Evolutionary conservation across 2,329 filamentous ascomycete genomes (phyloP).

Genomic region (Septoria linicola): DNA sequence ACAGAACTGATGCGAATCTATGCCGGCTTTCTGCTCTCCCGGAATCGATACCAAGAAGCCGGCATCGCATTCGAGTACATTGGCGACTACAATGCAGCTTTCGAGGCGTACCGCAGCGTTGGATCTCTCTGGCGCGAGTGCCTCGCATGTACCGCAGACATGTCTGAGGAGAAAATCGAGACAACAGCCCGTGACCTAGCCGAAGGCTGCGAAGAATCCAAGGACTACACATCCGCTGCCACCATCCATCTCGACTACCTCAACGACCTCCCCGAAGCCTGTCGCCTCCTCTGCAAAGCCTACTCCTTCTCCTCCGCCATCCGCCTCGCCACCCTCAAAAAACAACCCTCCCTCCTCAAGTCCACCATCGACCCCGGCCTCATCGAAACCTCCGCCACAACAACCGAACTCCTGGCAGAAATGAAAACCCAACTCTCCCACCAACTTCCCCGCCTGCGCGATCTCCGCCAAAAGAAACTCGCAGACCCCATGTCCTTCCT

Average conservation of each 20-base stretch:
- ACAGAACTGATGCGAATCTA: constrained; percentile 72
- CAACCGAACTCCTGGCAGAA: constrained; percentile 89
- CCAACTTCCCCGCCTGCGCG: constrained; percentile 80
- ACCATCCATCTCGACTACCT: constrained; percentile 81
- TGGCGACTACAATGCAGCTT: constrained; percentile 69
- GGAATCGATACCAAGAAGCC: constrained; percentile 79
- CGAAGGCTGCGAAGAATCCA: constrained; percentile 76
- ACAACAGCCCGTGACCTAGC: constrained; percentile 73
- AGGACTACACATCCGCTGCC: constrained; percentile 78
- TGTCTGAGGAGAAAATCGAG: constrained; percentile 59
- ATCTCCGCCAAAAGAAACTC: constrained; percentile 76
- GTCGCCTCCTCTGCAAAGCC: constrained; percentile 79
- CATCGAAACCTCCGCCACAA: constrained; percentile 74
- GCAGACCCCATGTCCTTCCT: constrained; percentile 87
- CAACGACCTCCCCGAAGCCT: constrained; percentile 65
- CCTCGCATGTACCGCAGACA: constrained; percentile 70
- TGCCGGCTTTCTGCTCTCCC: constrained; percentile 71
- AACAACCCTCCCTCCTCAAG: constrained; percentile 61
- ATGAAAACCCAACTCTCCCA: constrained; percentile 81
- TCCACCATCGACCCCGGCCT: constrained; percentile 74
- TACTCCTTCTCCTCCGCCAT: constrained; percentile 88
- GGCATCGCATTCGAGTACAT: constrained; percentile 88
- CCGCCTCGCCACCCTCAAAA: constrained; percentile 66
- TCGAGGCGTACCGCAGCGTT: constrained; percentile 71
- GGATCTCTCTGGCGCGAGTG: constrained; percentile 91